These are phyloP conservation scores for Ajuga chamaepitys DNA, from an alignment of 257 asterid genomes.

Conservation along the genomic window DNA sequence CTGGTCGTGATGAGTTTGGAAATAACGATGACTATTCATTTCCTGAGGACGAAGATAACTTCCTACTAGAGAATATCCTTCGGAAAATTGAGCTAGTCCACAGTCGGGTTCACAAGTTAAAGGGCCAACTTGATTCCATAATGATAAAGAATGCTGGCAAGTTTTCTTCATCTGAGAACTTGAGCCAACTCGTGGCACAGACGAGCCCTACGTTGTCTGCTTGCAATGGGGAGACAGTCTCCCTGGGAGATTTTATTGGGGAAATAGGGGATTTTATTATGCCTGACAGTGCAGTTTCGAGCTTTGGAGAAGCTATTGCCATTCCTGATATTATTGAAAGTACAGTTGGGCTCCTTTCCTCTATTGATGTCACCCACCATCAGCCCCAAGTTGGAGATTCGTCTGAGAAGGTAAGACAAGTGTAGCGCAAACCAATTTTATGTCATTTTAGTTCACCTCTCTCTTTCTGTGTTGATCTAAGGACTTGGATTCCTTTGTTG, in stretches of 20 bases:
- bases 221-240: slow-evolving; percentile 57
- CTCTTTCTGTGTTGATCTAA: background rate
- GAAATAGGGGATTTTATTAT: slow-evolving; percentile 52
- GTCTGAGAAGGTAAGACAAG: slow-evolving; percentile 53
- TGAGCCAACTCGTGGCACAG: slow-evolving; percentile 55
- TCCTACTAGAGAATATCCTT: slow-evolving; percentile 53
- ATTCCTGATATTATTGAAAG: slow-evolving; percentile 84
- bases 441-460: background rate
- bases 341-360: slow-evolving; percentile 59
- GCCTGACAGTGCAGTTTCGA: slow-evolving; percentile 48
- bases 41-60: slow-evolving; percentile 36
- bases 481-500: no score
- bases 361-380: slow-evolving; percentile 62
- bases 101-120: slow-evolving; percentile 60
- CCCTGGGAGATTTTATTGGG: slow-evolving; percentile 40
- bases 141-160: slow-evolving; percentile 50
- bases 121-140: slow-evolving; percentile 51
- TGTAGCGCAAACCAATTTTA: background rate
- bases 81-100: slow-evolving; percentile 57
- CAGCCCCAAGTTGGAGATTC: slow-evolving; percentile 58
- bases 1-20: slow-evolving; percentile 45
- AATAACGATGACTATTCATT: slow-evolving; percentile 32
- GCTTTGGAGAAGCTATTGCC: slow-evolving; percentile 52
- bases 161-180: slow-evolving; percentile 89
- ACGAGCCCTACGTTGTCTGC: slow-evolving; percentile 70